Conservation (phyloP, 805 yeast genomes). For the Saccharomyces kudriavzevii region DNA sequence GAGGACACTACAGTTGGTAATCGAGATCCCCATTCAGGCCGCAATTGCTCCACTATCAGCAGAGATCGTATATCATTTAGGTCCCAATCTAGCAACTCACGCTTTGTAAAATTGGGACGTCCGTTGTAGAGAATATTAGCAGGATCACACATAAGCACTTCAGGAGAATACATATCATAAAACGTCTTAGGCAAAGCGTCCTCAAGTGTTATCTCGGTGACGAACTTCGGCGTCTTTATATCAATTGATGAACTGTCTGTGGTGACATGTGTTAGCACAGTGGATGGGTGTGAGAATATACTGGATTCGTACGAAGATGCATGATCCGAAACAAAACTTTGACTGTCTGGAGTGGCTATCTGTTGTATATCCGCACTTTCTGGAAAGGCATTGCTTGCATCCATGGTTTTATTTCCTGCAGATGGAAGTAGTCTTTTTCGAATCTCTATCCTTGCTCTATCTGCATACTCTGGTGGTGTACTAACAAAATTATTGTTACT, state of each 20-base stretch:
- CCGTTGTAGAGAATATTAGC: constrained; percentile 41
- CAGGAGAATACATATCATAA: constrained; percentile 51
- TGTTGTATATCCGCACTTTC: not conserved
- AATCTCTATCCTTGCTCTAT: constrained; percentile 31
- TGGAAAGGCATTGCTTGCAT: not conserved
- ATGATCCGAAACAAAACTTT: constrained; percentile 15
- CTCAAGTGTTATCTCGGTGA: constrained; percentile 31
- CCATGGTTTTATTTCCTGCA: not conserved
- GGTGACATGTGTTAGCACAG: constrained; percentile 13
- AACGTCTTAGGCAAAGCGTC: constrained; percentile 48
- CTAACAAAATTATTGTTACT: constrained; percentile 21
- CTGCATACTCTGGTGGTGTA: constrained; percentile 30
- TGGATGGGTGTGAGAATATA: constrained; percentile 23
- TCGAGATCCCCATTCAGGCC: constrained; percentile 48
- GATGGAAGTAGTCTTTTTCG: constrained; percentile 21
- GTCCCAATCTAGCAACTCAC: constrained; percentile 63
- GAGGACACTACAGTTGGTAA: constrained; percentile 37
- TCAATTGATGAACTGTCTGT: constrained; percentile 7
- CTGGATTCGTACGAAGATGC: constrained; percentile 22
- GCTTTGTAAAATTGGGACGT: constrained; percentile 53
- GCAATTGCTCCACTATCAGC: constrained; percentile 42
- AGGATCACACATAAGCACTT: constrained; percentile 38
- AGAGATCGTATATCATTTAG: constrained; percentile 61
- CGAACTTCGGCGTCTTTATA: constrained; percentile 7
- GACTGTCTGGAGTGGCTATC: constrained; percentile 5